Evolutionary conservation across 108 stramenopile genomes (phyloP).

Genomic region (Cyclotella sp.): DNA sequence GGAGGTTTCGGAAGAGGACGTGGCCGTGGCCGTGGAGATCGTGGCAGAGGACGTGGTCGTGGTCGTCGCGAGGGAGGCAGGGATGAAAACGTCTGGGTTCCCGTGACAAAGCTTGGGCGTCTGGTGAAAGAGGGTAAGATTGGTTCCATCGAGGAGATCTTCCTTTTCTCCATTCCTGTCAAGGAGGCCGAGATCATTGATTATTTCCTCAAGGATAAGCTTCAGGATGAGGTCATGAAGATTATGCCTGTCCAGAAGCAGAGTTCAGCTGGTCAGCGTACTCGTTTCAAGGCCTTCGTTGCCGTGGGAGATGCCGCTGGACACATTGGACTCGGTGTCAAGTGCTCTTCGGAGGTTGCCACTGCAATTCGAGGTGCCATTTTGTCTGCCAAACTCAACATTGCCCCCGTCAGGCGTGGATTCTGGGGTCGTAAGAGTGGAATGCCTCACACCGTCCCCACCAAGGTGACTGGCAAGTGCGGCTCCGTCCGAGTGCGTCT

Average conservation of each 20-base stretch:
- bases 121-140: slow-evolving; percentile 99
- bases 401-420: slow-evolving; percentile 98
- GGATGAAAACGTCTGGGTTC: slow-evolving; percentile 96
- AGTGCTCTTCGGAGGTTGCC: slow-evolving; percentile 99
- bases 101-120: slow-evolving; percentile 99
- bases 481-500: slow-evolving; percentile 99
- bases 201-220: slow-evolving; percentile 94
- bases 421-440: slow-evolving; percentile 99
- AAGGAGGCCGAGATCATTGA: slow-evolving; percentile 99
- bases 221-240: slow-evolving; percentile 99
- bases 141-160: slow-evolving; percentile 98
- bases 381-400: slow-evolving; percentile 98
- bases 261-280: slow-evolving; percentile 99
- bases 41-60: slow-evolving; percentile 80
- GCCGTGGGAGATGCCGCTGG: slow-evolving; percentile 97
- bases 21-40: slow-evolving; percentile 67
- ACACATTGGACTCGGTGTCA: slow-evolving; percentile 99
- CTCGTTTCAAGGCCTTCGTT: slow-evolving; percentile 99
- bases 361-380: slow-evolving; percentile 99
- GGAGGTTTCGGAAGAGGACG: slow-evolving; percentile 80
- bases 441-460: slow-evolving; percentile 98
- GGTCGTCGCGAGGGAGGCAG: slow-evolving; percentile 91
- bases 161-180: slow-evolving; percentile 98
- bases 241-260: slow-evolving; percentile 99
- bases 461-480: slow-evolving; percentile 99